Base-by-base conservation (phyloP, 2,329 filamentous ascomycete species). In the Cordyceps javanica region DNA sequence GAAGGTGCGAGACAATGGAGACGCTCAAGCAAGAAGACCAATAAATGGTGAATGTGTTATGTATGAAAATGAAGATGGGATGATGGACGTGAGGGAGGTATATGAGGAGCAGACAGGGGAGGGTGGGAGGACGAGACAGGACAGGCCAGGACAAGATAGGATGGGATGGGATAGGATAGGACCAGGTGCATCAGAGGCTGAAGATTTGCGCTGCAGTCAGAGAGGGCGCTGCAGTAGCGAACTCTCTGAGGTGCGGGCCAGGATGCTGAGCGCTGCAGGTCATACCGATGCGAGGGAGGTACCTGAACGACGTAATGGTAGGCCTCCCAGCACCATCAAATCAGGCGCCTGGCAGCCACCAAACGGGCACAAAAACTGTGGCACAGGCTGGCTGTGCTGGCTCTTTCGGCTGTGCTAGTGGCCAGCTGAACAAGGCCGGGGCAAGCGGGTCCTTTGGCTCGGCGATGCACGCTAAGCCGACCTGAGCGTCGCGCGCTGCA, bases 371-470 rank as follows among this genome's bases (percentile, higher is more conserved):
- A 26, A 10, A n/a, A 44, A 28, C 10, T 32, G 54, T 56, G 44
- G 44, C 54, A 30, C 80, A 70, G 75, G 77, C 38, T 19, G 38
- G 38, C 36, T 39, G 36, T 36, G 36, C n/a, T 21, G 38, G 2
- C n/a, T n/a, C n/a, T n/a, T n/a, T n/a, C n/a, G 38, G 38, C 69
- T 72, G 75, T 67, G 74, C 70, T 46, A 79, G 74, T 70, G 78
- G 78, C 69, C 76, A 72, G 63, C 80, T 70, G 66, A 80, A 80
- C 70, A n/a, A 41, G 77, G 61, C 77, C 77, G 67, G 75, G 80
- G 62, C 75, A 78, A 66, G 54, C 44, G 36, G 54, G 54, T 42
- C 16, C 9, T 39, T n/a, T 45, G 51, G 51, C 36, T 56, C 54
- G 26, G 26, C 54, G 36, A 42, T 56, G 45, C 44, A 41, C 34